A percentile compares a stretch with the other conserved stretches of the same genome.
These are phyloP conservation scores for Acanthamoeba triangularis DNA, from an alignment of 208 protist genomes.

Conservation along the genomic window DNA sequence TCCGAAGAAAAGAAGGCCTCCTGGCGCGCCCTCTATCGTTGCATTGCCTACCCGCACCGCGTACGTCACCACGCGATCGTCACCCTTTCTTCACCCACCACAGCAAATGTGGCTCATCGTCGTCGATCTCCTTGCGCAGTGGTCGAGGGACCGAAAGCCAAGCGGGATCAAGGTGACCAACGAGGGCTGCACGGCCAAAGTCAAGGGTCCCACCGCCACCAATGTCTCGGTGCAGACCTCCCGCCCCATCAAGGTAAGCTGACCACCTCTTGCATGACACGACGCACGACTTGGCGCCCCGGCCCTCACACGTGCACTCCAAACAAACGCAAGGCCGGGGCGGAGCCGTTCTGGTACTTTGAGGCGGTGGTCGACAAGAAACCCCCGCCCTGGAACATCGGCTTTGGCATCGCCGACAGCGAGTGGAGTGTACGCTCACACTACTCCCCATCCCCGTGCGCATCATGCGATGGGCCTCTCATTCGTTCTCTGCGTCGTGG, in stretches of 20 bases:
- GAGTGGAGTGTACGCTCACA: slow-evolving; percentile 2
- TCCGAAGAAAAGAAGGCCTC: slow-evolving; percentile 8
- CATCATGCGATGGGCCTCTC: not conserved
- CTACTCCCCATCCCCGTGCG: not conserved
- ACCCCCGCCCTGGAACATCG: slow-evolving; percentile 55
- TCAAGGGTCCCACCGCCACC: slow-evolving; percentile 41
- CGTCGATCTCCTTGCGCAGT: not conserved
- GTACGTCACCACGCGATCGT: not conserved
- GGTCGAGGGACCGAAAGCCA: slow-evolving; percentile 56
- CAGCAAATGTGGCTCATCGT: not conserved
- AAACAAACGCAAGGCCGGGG: not conserved
- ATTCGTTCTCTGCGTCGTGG: not conserved
- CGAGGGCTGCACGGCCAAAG: slow-evolving; percentile 41
- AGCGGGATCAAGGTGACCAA: slow-evolving; percentile 55
- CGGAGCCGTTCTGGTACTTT: slow-evolving; percentile 63
- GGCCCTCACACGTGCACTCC: not conserved
- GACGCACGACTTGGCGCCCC: no score
- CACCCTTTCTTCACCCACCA: not conserved
- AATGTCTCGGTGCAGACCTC: slow-evolving; percentile 52
- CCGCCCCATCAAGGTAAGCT: not conserved
- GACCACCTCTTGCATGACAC: not conserved
- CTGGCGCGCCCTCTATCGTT: slow-evolving; percentile 48
- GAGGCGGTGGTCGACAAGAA: slow-evolving; percentile 38
- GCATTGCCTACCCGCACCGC: slow-evolving; percentile 1
- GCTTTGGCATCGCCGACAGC: slow-evolving; percentile 57